Evolutionary conservation across 1,284 basidiomycete genomes (phyloP).

Genomic region (Cutaneotrichosporon cyanovorans): DNA sequence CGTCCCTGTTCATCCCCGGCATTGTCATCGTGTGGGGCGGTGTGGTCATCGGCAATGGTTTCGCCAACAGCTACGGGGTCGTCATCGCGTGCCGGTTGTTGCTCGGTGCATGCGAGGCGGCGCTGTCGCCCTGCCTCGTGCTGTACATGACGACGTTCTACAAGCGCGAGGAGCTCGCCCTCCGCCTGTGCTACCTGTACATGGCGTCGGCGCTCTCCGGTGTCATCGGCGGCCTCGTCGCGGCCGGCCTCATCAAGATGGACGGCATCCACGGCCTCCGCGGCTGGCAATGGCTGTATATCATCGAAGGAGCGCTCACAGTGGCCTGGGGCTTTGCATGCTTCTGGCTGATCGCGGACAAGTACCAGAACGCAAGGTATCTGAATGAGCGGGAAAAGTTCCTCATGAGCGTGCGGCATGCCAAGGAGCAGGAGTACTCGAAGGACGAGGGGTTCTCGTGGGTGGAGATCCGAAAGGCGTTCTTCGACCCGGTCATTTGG

Average conservation of each 20-base stretch:
- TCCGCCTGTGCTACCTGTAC: slow-evolving; percentile 31
- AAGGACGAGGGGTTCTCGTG: slow-evolving; percentile 11
- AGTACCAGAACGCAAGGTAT: slow-evolving; percentile 5
- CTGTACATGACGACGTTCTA: slow-evolving; percentile 26
- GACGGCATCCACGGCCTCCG: slow-evolving; percentile 5
- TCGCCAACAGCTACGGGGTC: slow-evolving; percentile 15
- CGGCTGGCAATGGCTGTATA: slow-evolving; percentile 15
- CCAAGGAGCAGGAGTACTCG: slow-evolving; percentile 5
- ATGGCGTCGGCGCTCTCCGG: slow-evolving; percentile 26
- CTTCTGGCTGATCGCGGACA: slow-evolving; percentile 7
- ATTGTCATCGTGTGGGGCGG: slow-evolving; percentile 21
- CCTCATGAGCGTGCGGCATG: slow-evolving; percentile 9
- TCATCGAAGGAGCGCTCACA: slow-evolving; percentile 13
- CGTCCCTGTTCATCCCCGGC: slow-evolving; percentile 13
- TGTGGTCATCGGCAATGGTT: slow-evolving; percentile 23
- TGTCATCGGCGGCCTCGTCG: slow-evolving; percentile 31
- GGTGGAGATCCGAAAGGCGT: slow-evolving; percentile 12
- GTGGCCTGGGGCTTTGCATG: slow-evolving; percentile 1
- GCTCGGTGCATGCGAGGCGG: slow-evolving; percentile 29
- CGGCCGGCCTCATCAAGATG: slow-evolving; percentile 11
- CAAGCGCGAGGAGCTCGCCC: slow-evolving; percentile 25
- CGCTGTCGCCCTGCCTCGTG: slow-evolving; percentile 23
- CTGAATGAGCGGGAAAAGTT: slow-evolving; percentile 10
- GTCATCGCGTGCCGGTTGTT: slow-evolving; percentile 23
- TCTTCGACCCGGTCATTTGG: slow-evolving; percentile 15